Conservation (phyloP, 2,329 filamentous ascomycete species). For the Colletotrichum destructivum region DNA sequence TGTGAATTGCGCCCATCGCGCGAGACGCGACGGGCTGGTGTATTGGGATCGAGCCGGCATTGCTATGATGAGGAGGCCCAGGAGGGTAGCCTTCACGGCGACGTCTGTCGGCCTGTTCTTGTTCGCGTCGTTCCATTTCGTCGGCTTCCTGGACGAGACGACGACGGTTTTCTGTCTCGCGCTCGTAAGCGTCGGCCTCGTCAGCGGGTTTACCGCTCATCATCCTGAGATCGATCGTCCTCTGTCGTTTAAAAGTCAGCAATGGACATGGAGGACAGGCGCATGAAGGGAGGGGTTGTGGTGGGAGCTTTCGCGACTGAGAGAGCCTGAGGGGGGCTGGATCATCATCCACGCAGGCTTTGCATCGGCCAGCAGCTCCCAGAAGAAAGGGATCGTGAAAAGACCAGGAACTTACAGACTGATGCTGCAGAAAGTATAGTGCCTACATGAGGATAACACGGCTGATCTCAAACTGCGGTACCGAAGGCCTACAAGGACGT, state of each 20-base stretch:
- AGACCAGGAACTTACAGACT: slow-evolving; percentile 36
- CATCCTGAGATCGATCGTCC: slow-evolving; percentile 41
- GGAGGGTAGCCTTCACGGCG: slow-evolving; percentile 77
- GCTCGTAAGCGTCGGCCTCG: slow-evolving; percentile 47
- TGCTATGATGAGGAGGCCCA: slow-evolving; percentile 84
- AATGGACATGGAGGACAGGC: background rate
- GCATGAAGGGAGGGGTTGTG: slow-evolving; percentile 9
- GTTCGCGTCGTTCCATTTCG: slow-evolving; percentile 70
- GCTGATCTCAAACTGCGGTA: slow-evolving; percentile 6
- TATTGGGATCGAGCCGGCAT: slow-evolving; percentile 88
- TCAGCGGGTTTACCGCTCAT: slow-evolving; percentile 44
- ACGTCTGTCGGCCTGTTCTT: slow-evolving; percentile 75
- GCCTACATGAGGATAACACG: slow-evolving; percentile 37
- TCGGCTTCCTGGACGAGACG: slow-evolving; percentile 52
- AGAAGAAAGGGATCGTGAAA: background rate
- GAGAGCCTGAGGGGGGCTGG: slow-evolving; percentile 35
- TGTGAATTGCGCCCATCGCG: slow-evolving; percentile 86
- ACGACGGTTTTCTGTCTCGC: slow-evolving; percentile 48
- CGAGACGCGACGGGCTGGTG: slow-evolving; percentile 94
- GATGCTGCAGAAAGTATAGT: slow-evolving; percentile 13
- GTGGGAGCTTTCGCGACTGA: slow-evolving; percentile 16
- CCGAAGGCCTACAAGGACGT: slow-evolving; percentile 21
- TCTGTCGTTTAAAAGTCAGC: slow-evolving; percentile 16
- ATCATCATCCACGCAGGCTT: slow-evolving; percentile 36
- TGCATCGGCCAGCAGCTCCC: slow-evolving; percentile 18